Base-by-base conservation (phyloP, 495 filamentous ascomycete genomes). In the Neurospora terricola region DNA sequence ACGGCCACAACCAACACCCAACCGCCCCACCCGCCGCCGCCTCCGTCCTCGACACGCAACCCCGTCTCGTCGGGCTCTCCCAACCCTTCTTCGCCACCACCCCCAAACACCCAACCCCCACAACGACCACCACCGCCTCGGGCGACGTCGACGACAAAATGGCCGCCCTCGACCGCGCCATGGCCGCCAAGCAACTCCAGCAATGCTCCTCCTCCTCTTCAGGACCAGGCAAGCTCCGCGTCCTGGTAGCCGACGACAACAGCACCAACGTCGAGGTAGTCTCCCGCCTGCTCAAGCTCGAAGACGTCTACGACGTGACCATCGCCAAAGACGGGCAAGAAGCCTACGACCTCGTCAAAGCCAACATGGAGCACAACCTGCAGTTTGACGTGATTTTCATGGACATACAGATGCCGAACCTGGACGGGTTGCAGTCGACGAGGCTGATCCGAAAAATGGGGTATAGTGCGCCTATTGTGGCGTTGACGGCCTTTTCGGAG, bases 171-270 rank as follows among this genome's bases (percentile, higher is more conserved):
- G 80, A 83, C 76, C 87, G 80, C 48, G 88, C 76, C 75, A 87
- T 77, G 84, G 86, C 79, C 39, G 87, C 85, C 76, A 86, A 90
- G 75, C 39, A 72, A 3, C 23, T 34, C 5, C 21, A 62, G 5
- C 14, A 62, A 62, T 62, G 2, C 4, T 34, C 54, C 27, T 8
- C 12, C 7, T 23, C n/a, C n/a, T 54, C 43, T 9, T 79, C 82
- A 11, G 82, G 84, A 7, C 87, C 85, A 2, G 86, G 87, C 34
- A 93, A 90, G 78, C 86, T 96, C 36, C 89, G 91, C 38, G 92
- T 97, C 6, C 83, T 98, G n/a, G 94, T 98, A 30, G 94, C 94
- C 0, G 94, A 98, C 78, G 94, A 98, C 82, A 98, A 98, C 78
- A 90, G 90, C 38, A 93, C 94, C n/a, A 98, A 98, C 78, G 92